Base-by-base conservation (phyloP, 2,329 filamentous ascomycete genomes). In the Colletotrichum sp. region DNA sequence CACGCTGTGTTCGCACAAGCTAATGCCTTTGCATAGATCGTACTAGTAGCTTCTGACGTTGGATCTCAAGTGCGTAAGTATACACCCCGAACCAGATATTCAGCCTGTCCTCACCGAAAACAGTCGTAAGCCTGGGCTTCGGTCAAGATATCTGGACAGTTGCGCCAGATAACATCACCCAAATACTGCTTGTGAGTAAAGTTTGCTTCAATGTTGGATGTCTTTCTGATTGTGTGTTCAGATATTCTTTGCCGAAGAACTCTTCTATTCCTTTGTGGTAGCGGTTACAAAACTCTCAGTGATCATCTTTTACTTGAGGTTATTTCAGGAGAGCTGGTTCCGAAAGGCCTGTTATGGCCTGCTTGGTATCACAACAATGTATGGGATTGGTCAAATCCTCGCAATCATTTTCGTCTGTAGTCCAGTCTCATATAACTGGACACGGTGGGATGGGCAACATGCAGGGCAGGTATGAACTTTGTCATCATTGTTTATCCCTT, bases 201-300 rank as follows among this genome's bases (percentile, higher is more conserved):
- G 0, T 24, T 10, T 8, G 22, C 30, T 22, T 34, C 9, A 39
- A 9, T 8, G 6, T 2, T 16, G 1, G 24, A 28, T 13, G 28
- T 1, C 0, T 62, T n/a, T 13, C 18, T 62, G 4, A 62, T 18
- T 9, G 28, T 18, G 28, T 26, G 26, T 18, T 9, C 26, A 75
- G 72, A 9, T 71, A 1, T 75, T 75, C 13, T 75, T 75, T 13
- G 24, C 64, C 1, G 72, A 75, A 32, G 72, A 75, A 26, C 30
- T 72, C 2, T 62, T 75, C 1, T 75, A 75, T 18, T 44, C 68
- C 9, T 66, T 66, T 8, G 68, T 75, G 4, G 72, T 75, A 6
- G 60, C 72, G 4, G 28, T 55, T 1, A 72, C 72, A 10, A 75
- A 75, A 6, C 5, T 75, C 5, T 75, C 72, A 10, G 62, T 75